Evolutionary conservation across 306 rosid species (phyloP), one percentile per base, ranked within the genome.

Genomic region (Cicer judaicum): DNA sequence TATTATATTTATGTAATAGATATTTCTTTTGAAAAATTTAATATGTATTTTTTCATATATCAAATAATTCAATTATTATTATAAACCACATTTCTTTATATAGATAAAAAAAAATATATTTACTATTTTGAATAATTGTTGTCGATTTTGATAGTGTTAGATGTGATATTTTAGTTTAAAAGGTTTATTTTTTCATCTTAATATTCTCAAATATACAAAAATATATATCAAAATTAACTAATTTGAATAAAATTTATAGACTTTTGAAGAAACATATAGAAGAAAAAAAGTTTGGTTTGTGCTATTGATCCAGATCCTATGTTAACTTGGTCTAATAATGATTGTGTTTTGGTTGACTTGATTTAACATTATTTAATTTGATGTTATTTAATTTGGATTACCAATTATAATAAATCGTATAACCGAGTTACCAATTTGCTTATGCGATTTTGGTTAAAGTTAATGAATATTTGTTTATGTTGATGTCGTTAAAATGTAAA

Each of bases 261-360:
- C 29, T 24, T 24, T 24, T 24, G 3, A 24, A 2, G 2, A 24
- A 0, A 2, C 29, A 24, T 24, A 2, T 0, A 2, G 2, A 2
- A 24, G 3, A 24, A 24, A 24, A 24, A 3, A 24, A 24, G 3
- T 2, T 24, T 24, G 3, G 97, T 94, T 73, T 94, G 97, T 42
- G 84, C 92, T 2, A 89, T 94, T 75, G 99, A 92, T 60, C 97
- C 93, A 0, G 86, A 85, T 53, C 99, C 99, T 18, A 86, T 88
- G 55, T 80, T 94, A 16, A 90, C 92, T 80, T 94, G 97, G 99
- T 97, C 99, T 11, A 94, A 94, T 73, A 94, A 92, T 75, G 90
- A 94, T 80, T 97, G 99, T 40, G 97, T 94, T 86, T 94, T 97
- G 99, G 99, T 94, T 59, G 97, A 16, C n/a, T 94, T 96, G 97